These are phyloP conservation scores for Postia placenta DNA, from an alignment of 768 basidiomycete species.

Conservation along the genomic window DNA sequence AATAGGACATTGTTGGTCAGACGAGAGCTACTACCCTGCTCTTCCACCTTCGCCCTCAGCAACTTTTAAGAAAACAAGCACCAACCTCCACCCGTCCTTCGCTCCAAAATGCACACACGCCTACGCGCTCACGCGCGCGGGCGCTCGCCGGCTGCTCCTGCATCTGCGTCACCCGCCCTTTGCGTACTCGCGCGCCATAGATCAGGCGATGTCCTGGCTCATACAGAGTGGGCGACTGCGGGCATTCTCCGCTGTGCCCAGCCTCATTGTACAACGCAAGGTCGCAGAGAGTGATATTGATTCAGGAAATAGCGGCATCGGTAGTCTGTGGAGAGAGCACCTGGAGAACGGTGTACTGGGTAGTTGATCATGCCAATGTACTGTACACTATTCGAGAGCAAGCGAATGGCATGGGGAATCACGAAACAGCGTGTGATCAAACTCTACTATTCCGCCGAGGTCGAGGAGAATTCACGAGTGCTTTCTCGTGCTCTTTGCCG, in stretches of 20 bases:
- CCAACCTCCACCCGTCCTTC: slow-evolving; percentile 49
- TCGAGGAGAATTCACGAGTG: no score
- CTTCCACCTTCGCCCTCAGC: slow-evolving; percentile 14
- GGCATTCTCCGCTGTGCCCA: slow-evolving; percentile 62
- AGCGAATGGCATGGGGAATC: no score
- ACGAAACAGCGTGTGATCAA: no score
- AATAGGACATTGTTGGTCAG: slow-evolving; percentile 75
- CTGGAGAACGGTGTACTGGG: slow-evolving; percentile 44
- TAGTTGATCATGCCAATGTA: no score
- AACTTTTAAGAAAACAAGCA: slow-evolving; percentile 1
- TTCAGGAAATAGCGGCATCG: slow-evolving; percentile 31
- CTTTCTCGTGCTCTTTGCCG: no score
- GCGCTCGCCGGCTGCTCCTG: slow-evolving; percentile 55
- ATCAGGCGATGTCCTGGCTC: slow-evolving; percentile 69
- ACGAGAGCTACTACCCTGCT: slow-evolving; percentile 48
- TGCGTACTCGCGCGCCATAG: slow-evolving; percentile 73
- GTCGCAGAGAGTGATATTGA: slow-evolving; percentile 49
- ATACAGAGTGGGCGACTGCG: slow-evolving; percentile 47
- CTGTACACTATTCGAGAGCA: no score
- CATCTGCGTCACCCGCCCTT: slow-evolving; percentile 60
- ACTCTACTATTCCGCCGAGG: no score
- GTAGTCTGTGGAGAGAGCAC: slow-evolving; percentile 51
- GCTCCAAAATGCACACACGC: slow-evolving; percentile 70
- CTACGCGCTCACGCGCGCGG: slow-evolving; percentile 53
- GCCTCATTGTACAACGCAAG: slow-evolving; percentile 63